A percentile compares a stretch with the other conserved stretches of the same genome.
Conservation (phyloP, 495 filamentous ascomycete genomes). For the Penicillium lividum region DNA sequence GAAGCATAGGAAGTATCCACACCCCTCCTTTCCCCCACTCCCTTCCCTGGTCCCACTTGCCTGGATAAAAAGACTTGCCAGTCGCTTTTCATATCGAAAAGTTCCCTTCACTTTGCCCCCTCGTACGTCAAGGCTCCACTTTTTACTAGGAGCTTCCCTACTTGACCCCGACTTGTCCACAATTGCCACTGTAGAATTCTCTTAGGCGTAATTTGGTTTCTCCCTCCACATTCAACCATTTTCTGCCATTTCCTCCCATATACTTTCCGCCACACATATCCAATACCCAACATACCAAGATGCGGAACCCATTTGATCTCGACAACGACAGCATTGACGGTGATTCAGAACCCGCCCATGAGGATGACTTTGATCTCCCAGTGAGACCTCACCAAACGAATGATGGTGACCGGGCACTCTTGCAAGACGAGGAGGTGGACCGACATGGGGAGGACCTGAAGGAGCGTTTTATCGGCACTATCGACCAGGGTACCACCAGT, state of each 20-base stretch:
- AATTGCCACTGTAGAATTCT: background rate
- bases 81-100: constrained; percentile 3
- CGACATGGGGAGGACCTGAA: constrained; percentile 37
- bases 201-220: background rate
- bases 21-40: constrained; percentile 14
- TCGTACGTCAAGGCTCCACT: constrained; percentile 38
- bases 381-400: constrained; percentile 31
- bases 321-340: constrained; percentile 38
- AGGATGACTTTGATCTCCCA: constrained; percentile 25
- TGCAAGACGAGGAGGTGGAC: constrained; percentile 37
- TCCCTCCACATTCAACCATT: constrained; percentile 6
- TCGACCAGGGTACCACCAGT: constrained; percentile 93
- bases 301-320: constrained; percentile 48
- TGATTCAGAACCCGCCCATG: constrained; percentile 30
- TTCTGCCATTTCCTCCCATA: background rate
- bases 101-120: constrained; percentile 10
- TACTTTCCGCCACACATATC: background rate
- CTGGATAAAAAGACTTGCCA: constrained; percentile 13
- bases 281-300: constrained; percentile 14
- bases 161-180: constrained; percentile 5
- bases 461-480: constrained; percentile 64
- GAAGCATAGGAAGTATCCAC: background rate
- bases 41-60: constrained; percentile 14
- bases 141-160: constrained; percentile 19
- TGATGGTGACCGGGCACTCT: constrained; percentile 44